phyloP scores from a whole-genome alignment of 768 basidiomycete genomes.

The Dioszegia hungarica region DNA sequence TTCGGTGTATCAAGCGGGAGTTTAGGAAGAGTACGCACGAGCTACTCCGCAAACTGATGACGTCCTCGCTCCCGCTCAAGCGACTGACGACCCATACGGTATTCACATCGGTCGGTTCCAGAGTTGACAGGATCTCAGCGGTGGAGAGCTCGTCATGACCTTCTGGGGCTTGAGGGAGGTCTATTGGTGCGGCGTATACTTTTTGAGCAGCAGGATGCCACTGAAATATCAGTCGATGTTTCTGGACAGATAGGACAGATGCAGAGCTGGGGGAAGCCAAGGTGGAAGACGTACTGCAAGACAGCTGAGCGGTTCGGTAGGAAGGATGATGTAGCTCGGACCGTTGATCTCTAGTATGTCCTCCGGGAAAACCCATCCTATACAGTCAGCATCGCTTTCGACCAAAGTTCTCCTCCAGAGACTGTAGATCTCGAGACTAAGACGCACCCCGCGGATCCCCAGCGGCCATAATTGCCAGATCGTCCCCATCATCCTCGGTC shows the following conservation, averaged over 20 bases:
- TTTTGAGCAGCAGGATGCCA: conserved; percentile 43
- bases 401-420: not conserved
- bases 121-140: conserved; percentile 36
- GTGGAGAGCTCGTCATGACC: conserved; percentile 36
- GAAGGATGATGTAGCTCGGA: conserved; percentile 44
- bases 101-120: conserved; percentile 47
- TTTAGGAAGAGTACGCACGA: conserved; percentile 26
- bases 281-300: conserved; percentile 44
- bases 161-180: conserved; percentile 43
- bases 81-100: conserved; percentile 48
- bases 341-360: conserved; percentile 39
- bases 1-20: not conserved
- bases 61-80: conserved; percentile 44
- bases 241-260: too few species aligned
- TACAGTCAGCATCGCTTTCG: not conserved
- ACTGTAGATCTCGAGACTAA: not conserved
- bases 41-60: conserved; percentile 39
- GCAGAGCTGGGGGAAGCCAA: too few species aligned
- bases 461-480: conserved; percentile 33
- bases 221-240: conserved; percentile 13
- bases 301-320: conserved; percentile 41
- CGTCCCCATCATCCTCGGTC: conserved; percentile 25
- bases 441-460: conserved; percentile 46
- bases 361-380: conserved; percentile 47
- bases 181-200: conserved; percentile 45